These are phyloP conservation scores for Euphorbia tirucalli DNA, from an alignment of 345 rosid genomes.

Conservation along the genomic window DNA sequence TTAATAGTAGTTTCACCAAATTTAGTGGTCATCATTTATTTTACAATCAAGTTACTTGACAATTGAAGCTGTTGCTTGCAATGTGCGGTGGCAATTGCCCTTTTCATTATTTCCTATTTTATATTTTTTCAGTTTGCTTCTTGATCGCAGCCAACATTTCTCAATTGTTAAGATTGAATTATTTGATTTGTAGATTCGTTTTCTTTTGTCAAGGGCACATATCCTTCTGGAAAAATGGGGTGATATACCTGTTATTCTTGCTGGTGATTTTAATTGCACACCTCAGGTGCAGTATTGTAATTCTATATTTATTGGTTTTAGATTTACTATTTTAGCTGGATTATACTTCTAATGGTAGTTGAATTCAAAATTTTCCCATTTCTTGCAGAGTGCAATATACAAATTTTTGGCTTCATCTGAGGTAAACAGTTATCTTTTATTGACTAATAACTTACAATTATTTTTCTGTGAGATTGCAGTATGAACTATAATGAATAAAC, in stretches of 20 bases:
- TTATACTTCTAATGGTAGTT: neutral
- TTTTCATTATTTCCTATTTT: neutral
- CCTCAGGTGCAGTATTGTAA: slow-evolving; percentile 46
- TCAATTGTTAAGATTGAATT: slow-evolving; percentile 13
- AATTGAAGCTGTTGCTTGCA: neutral
- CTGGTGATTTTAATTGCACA: slow-evolving; percentile 64
- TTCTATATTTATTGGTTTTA: neutral
- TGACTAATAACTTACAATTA: neutral
- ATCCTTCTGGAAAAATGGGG: slow-evolving; percentile 71
- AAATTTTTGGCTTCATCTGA: slow-evolving; percentile 69
- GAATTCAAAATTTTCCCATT: slow-evolving; percentile 5
- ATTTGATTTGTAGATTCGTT: slow-evolving; percentile 42
- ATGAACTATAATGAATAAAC: neutral
- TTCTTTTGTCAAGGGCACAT: slow-evolving; percentile 63
- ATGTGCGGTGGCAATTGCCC: no score
- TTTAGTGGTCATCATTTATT: neutral
- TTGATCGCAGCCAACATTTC: slow-evolving; percentile 7
- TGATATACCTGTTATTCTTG: slow-evolving; percentile 48
- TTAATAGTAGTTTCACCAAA: neutral
- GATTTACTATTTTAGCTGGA: neutral
- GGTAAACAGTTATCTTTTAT: slow-evolving; percentile 29
- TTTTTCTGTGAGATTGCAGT: neutral
- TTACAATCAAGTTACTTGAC: neutral
- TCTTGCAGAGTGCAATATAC: slow-evolving; percentile 74
- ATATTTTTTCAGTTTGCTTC: neutral